phyloP scores from a whole-genome alignment of 192 early-diverging fungal species.

The Umbelopsis isabellina region DNA sequence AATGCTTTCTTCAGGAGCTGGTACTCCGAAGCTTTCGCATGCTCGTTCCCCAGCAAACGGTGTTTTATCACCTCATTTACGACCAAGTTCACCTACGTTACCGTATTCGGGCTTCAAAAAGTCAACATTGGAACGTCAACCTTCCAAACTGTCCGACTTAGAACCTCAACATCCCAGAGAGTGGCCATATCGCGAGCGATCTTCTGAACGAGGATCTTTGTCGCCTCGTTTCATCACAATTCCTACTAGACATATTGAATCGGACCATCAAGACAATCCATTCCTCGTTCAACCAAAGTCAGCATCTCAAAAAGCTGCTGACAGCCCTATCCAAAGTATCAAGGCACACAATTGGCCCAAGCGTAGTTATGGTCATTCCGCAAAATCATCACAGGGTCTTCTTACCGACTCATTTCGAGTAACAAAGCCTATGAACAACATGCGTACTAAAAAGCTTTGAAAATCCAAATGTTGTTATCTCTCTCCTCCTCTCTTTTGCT shows the following conservation, averaged over 20 bases:
- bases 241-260: slow-evolving; percentile 1
- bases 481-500: neutral
- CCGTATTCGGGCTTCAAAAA: slow-evolving; percentile 3
- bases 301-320: neutral
- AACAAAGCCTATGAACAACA: neutral
- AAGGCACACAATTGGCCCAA: neutral
- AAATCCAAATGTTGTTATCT: neutral
- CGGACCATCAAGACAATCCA: neutral
- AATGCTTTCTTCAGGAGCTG: slow-evolving; percentile 14
- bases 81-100: slow-evolving; percentile 2
- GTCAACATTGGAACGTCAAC: neutral
- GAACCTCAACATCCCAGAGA: neutral
- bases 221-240: slow-evolving; percentile 15
- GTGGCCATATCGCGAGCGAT: slow-evolving; percentile 5
- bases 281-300: neutral
- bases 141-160: slow-evolving; percentile 3
- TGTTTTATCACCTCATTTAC: neutral
- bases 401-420: slow-evolving; percentile 3
- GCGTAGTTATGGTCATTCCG: neutral
- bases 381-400: neutral
- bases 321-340: neutral
- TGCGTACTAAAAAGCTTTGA: neutral
- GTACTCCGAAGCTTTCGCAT: slow-evolving; percentile 10
- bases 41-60: slow-evolving; percentile 6
- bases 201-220: neutral